Conservation (phyloP, 2,329 filamentous ascomycete species). For the Aspergillus sp. region DNA sequence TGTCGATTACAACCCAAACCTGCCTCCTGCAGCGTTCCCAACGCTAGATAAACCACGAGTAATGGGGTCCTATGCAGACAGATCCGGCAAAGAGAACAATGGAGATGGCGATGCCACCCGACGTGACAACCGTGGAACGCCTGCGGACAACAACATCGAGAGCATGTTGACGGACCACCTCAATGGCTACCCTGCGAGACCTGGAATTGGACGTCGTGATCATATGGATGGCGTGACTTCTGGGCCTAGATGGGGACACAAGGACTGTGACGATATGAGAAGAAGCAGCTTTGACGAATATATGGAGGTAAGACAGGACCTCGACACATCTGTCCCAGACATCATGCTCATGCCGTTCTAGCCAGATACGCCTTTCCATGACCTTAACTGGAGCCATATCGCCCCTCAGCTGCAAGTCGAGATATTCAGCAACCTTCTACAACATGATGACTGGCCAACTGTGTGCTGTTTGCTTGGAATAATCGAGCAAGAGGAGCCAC, state of each 20-base stretch:
- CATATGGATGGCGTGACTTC: no score
- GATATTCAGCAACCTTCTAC: constrained; percentile 33
- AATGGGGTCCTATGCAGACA: background rate
- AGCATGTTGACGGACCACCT: no score
- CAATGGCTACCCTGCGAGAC: no score
- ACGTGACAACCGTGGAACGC: no score
- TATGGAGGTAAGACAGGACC: no score
- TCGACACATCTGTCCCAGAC: background rate
- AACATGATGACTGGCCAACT: constrained; percentile 18
- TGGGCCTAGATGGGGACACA: no score
- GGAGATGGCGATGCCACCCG: background rate
- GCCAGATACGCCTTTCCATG: background rate
- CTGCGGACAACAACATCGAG: no score
- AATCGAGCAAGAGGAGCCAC: constrained; percentile 18
- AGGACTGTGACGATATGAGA: no score
- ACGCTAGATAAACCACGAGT: constrained; percentile 27
- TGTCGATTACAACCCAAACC: constrained; percentile 38
- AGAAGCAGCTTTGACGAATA: no score
- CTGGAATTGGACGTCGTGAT: no score
- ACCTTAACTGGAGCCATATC: constrained; percentile 34
- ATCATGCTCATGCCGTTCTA: background rate
- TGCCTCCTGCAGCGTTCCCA: constrained; percentile 44
- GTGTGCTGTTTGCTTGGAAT: constrained; percentile 27
- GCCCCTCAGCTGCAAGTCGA: constrained; percentile 32
- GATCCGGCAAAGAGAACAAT: background rate